These are phyloP conservation scores for Epichloe amarillans DNA, from an alignment of 2,329 filamentous ascomycete genomes.

Conservation along the genomic window DNA sequence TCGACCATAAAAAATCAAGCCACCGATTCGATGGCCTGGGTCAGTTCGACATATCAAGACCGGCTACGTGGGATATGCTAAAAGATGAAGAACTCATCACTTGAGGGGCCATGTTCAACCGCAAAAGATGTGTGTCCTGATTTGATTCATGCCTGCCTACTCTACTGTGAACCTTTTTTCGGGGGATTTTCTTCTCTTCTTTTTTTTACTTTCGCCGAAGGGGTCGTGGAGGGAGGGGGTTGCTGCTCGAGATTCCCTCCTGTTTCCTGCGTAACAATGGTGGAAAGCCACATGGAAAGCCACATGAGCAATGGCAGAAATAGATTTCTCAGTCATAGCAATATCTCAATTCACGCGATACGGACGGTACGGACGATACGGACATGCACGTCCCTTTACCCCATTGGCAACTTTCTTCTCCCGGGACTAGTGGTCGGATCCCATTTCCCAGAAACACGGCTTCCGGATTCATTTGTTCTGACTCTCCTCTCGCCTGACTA, in stretches of 20 bases:
- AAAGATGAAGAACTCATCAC: conserved; percentile 1
- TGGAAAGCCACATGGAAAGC: background rate
- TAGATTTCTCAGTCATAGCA: background rate
- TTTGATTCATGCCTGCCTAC: too few species aligned
- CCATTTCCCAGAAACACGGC: background rate
- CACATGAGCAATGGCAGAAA: background rate
- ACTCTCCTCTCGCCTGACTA: background rate
- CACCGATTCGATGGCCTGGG: conserved; percentile 6
- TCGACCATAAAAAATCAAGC: conserved; percentile 5
- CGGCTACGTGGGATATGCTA: conserved; percentile 6
- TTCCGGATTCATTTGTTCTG: too few species aligned
- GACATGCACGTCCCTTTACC: too few species aligned
- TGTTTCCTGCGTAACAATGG: background rate
- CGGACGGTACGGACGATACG: too few species aligned
- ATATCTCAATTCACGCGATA: background rate
- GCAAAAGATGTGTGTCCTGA: too few species aligned
- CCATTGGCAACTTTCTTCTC: too few species aligned
- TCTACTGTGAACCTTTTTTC: too few species aligned
- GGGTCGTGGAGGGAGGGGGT: too few species aligned
- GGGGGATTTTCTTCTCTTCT: too few species aligned
- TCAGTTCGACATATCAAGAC: conserved; percentile 2
- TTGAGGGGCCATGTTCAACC: background rate
- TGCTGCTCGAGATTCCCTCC: background rate
- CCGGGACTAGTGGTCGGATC: too few species aligned
- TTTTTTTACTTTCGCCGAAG: too few species aligned